These are phyloP conservation scores for Neonectria hederae DNA, from an alignment of 2,329 filamentous ascomycete genomes.

Conservation along the genomic window DNA sequence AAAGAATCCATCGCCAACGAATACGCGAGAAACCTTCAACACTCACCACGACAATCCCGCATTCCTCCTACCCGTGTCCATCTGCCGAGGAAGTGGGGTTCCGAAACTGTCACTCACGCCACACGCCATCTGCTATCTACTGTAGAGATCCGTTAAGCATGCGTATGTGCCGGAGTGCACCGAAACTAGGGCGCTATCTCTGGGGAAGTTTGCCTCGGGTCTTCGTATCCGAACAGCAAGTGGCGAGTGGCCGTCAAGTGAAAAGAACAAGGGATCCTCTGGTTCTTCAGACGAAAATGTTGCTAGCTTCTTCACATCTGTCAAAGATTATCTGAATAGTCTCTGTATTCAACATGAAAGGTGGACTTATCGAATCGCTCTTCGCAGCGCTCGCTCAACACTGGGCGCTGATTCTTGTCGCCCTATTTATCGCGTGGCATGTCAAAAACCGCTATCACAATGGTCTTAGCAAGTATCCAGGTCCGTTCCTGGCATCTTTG, in stretches of 20 bases:
- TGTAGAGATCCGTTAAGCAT: background rate
- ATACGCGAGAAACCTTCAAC: background rate
- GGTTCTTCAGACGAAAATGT: background rate
- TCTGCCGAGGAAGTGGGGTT: constrained; percentile 19
- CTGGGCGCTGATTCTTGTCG: constrained; percentile 30
- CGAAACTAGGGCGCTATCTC: constrained; percentile 4
- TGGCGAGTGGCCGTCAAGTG: background rate
- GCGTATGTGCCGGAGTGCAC: too few relatives aligned
- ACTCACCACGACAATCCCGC: background rate
- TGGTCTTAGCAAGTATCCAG: constrained; percentile 76
- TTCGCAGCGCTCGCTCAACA: constrained; percentile 29
- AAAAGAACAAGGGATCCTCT: background rate
- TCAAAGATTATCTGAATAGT: background rate
- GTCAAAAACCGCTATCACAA: constrained; percentile 51
- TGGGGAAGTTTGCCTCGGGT: background rate
- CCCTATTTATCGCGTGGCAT: constrained; percentile 22
- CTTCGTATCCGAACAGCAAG: background rate
- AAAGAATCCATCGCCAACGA: background rate
- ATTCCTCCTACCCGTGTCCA: constrained; percentile 12
- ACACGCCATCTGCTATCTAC: constrained; percentile 1
- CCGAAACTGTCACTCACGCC: background rate
- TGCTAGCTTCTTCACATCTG: background rate
- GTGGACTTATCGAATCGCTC: constrained; percentile 35
- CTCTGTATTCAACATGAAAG: constrained; percentile 36
- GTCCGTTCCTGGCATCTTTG: constrained; percentile 72